These are phyloP conservation scores for Claviceps digitariae DNA, from an alignment of 2,329 filamentous ascomycete genomes.

Conservation along the genomic window DNA sequence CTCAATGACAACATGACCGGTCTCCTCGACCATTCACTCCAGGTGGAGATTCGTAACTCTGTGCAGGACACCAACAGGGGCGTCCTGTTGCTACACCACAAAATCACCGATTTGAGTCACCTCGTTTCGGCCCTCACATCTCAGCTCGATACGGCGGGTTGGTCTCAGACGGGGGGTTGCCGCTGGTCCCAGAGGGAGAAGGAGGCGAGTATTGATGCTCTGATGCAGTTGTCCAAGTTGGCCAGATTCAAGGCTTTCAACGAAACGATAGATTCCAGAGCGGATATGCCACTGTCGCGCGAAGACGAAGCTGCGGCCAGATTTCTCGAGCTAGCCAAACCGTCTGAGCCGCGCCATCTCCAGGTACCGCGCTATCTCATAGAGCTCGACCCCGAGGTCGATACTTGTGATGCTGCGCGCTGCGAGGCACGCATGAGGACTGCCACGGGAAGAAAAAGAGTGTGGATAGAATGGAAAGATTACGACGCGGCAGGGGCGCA, in stretches of 20 bases:
- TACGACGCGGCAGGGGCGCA: conserved; percentile 25
- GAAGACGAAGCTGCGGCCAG: conserved; percentile 24
- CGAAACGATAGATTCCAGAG: conserved; percentile 27
- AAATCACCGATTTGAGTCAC: conserved; percentile 30
- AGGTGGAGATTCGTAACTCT: conserved; percentile 32
- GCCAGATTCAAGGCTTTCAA: conserved; percentile 40
- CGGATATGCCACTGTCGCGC: conserved; percentile 13
- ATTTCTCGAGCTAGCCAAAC: conserved; percentile 26
- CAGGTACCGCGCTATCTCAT: conserved; percentile 22
- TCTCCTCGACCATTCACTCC: conserved; percentile 31
- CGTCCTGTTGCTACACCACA: conserved; percentile 32
- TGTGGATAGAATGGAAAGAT: conserved; percentile 40
- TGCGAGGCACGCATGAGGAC: conserved; percentile 27
- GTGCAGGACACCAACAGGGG: conserved; percentile 35
- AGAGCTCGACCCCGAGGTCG: conserved; percentile 18
- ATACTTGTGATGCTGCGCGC: conserved; percentile 21
- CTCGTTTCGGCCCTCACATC: conserved; percentile 32
- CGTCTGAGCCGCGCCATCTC: conserved; percentile 19
- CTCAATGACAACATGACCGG: conserved; percentile 36
- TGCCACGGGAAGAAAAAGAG: conserved; percentile 21
- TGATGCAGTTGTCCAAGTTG: conserved; percentile 28
- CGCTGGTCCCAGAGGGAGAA: conserved; percentile 20
- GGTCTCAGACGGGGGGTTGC: conserved; percentile 9
- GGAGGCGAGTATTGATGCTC: conserved; percentile 24
- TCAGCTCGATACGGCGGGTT: conserved; percentile 22